These are phyloP conservation scores for Erythrobasidium hasegawianum DNA, from an alignment of 1,284 basidiomycete genomes.

Conservation along the genomic window DNA sequence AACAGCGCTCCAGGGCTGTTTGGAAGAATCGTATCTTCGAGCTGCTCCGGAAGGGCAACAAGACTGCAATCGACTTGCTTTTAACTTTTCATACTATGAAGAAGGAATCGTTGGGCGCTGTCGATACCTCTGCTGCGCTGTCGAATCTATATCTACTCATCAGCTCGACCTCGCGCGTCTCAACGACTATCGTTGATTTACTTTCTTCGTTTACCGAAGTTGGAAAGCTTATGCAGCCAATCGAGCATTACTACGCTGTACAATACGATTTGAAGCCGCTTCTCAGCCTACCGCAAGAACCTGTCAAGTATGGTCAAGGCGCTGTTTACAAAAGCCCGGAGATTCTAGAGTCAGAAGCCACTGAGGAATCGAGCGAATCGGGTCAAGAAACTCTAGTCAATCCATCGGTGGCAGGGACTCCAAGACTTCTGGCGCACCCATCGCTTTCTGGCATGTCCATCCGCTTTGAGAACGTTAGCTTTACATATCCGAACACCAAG, in stretches of 20 bases:
- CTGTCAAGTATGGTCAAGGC: too few relatives aligned
- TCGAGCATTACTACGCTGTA: background rate
- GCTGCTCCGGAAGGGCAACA: background rate
- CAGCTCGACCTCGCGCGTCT: background rate
- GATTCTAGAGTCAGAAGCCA: too few relatives aligned
- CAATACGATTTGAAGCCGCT: background rate
- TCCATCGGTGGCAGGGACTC: too few relatives aligned
- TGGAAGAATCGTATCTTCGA: too few relatives aligned
- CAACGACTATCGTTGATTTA: background rate
- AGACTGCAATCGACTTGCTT: background rate
- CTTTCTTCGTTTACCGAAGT: background rate
- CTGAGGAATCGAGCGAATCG: too few relatives aligned
- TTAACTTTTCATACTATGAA: background rate
- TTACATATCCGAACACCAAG: constrained; percentile 19
- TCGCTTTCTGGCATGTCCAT: background rate
- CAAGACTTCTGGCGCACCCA: too few relatives aligned
- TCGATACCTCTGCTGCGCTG: background rate
- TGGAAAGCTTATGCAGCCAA: background rate
- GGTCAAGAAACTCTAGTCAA: too few relatives aligned
- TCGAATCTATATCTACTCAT: background rate
- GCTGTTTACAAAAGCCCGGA: too few relatives aligned
- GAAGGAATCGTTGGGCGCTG: background rate
- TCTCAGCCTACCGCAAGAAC: background rate
- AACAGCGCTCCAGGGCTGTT: too few relatives aligned
- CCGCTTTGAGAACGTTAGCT: constrained; percentile 15